Base-by-base conservation (phyloP, 2,329 filamentous ascomycete genomes). In the Scedosporium dehoogii region DNA sequence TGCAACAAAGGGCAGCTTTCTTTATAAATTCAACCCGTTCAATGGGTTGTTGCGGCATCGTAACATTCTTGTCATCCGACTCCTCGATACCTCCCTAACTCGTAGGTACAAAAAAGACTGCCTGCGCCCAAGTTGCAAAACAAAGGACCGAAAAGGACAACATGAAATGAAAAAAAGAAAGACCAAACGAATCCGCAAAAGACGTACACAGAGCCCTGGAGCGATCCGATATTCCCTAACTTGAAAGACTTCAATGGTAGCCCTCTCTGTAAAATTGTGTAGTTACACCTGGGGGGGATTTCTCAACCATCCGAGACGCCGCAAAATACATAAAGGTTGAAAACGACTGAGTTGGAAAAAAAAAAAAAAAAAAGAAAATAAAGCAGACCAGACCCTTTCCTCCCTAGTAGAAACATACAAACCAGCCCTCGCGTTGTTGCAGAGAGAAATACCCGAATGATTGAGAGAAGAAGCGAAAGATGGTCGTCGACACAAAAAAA, bases 11-110 rank as follows among this genome's bases (percentile, higher is more conserved):
- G 51, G 51, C 51, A 55, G 51, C 51, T 27, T 55, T 55, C 12
- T 55, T 55, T 55, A 55, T 23, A 55, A 55, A 55, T 55, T 27
- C 51, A 55, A 23, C 23, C 51, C 51, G 23, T 55, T 55, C 51
- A 23, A 27, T 23, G 51, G 51, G 51, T 55, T 23, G 23, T 23
- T 23, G 18, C 51, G 51, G 51, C 14, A 55, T 55, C 51, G 51
- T 55, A 55, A 55, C 51, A 55, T 23, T 55, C 51, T 55, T 55
- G 51, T 55, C 23, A 55, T 23, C 51, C 51, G 51, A 55, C 51
- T 25, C 33, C 51, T 55, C 51, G 51, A 23, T 55, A 55, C 23
- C 23, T 55, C 51, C 23, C 51, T 23, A 23, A 53, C 51, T 23
- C 23, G 18, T 14, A 23, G 51, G 51, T 23, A 55, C 18, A 55